Evolutionary conservation across 2,329 filamentous ascomycete genomes (phyloP).

Genomic region (Hymenoscyphus infarciens): DNA sequence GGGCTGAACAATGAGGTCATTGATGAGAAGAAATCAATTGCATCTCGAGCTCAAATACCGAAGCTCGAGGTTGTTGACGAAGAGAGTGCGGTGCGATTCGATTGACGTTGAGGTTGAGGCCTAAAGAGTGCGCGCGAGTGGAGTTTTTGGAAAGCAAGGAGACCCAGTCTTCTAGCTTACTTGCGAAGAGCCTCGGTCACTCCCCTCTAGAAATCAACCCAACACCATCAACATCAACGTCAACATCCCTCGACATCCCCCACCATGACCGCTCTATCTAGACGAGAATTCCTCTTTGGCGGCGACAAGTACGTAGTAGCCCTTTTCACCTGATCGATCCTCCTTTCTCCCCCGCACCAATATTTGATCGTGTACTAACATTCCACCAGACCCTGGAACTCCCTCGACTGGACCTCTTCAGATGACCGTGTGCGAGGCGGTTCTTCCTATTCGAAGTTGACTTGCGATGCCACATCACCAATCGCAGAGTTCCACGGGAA

Average conservation of each 20-base stretch:
- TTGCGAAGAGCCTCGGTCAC: background rate
- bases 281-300: constrained; percentile 23
- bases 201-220: too few species aligned
- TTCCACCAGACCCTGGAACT: constrained; percentile 51
- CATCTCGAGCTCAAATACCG: too few species aligned
- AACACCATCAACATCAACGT: background rate
- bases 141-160: too few species aligned
- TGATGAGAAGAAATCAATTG: background rate
- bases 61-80: too few species aligned
- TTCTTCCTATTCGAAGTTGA: constrained; percentile 54
- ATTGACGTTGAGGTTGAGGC: too few species aligned
- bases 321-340: background rate
- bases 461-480: constrained; percentile 31
- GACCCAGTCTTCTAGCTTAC: too few species aligned
- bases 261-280: background rate
- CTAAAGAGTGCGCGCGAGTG: too few species aligned
- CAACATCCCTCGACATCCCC: background rate
- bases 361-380: background rate
- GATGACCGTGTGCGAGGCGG: constrained; percentile 79
- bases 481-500: constrained; percentile 59
- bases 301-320: constrained; percentile 30
- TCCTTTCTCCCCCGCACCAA: background rate
- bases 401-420: constrained; percentile 61
- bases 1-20: constrained; percentile 10
- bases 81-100: too few species aligned